A percentile compares a stretch with the other conserved stretches of the same genome.
Conservation (phyloP, 2,329 filamentous ascomycete genomes). For the Ramichloridium luteum region DNA sequence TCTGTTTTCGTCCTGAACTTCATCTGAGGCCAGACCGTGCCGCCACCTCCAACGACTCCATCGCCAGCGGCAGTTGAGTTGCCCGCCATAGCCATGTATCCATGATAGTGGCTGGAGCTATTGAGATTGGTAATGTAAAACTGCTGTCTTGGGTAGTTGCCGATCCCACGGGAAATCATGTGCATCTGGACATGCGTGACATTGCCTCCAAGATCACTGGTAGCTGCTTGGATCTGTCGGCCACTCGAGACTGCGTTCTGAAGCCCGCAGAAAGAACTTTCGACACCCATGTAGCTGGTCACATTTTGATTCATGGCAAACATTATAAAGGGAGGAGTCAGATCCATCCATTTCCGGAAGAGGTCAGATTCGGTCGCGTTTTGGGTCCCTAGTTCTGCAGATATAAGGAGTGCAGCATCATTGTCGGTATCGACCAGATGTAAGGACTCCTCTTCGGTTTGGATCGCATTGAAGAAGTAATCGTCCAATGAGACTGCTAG, state of each 20-base stretch:
- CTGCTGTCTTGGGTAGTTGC: conserved; percentile 66
- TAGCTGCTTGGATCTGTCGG: conserved; percentile 46
- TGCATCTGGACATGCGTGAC: conserved; percentile 34
- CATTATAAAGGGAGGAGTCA: conserved; percentile 55
- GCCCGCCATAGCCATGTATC: conserved; percentile 54
- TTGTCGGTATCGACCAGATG: conserved; percentile 78
- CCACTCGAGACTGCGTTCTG: conserved; percentile 42
- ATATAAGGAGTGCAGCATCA: conserved; percentile 60
- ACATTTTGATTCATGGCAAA: conserved; percentile 58
- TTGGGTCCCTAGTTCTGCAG: conserved; percentile 40
- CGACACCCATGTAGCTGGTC: conserved; percentile 53
- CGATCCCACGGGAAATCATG: conserved; percentile 57
- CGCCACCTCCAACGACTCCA: conserved; percentile 56
- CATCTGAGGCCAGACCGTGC: conserved; percentile 56
- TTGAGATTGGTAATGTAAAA: conserved; percentile 74
- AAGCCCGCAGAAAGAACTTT: conserved; percentile 73
- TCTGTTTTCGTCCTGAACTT: conserved; percentile 72
- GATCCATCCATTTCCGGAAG: conserved; percentile 43
- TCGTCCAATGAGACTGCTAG: conserved; percentile 71
- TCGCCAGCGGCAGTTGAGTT: conserved; percentile 42
- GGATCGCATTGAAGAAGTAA: conserved; percentile 54
- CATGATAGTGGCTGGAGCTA: conserved; percentile 56
- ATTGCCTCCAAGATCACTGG: conserved; percentile 36
- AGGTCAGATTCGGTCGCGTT: conserved; percentile 50
- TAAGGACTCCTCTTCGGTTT: conserved; percentile 45